Evolutionary conservation across 2,329 filamentous ascomycete genomes (phyloP).

Genomic region (Beauveria brongniartii): DNA sequence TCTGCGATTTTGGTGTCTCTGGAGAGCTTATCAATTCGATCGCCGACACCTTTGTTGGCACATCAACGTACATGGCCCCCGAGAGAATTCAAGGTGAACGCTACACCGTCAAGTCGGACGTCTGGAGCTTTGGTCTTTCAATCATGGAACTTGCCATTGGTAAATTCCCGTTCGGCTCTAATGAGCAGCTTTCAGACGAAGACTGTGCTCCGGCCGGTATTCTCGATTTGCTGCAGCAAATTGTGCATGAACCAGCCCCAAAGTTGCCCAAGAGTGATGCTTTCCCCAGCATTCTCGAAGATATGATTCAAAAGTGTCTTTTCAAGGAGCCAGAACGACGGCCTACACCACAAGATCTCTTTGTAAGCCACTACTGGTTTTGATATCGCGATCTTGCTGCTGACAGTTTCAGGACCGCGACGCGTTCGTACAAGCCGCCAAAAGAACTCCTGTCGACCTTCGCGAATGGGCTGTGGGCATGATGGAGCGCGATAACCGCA

Average conservation of each 20-base stretch:
- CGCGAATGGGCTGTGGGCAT: slow-evolving; percentile 88
- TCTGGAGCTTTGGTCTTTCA: slow-evolving; percentile 93
- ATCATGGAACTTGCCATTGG: slow-evolving; percentile 98
- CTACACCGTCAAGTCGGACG: slow-evolving; percentile 96
- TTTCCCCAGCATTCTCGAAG: slow-evolving; percentile 88
- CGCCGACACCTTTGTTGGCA: slow-evolving; percentile 95
- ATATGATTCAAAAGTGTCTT: slow-evolving; percentile 95
- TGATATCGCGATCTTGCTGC: background rate
- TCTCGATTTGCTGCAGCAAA: slow-evolving; percentile 89
- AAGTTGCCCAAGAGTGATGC: slow-evolving; percentile 94
- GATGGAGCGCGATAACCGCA: slow-evolving; percentile 92
- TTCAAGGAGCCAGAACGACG: slow-evolving; percentile 82
- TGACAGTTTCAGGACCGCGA: slow-evolving; percentile 63
- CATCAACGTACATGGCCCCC: slow-evolving; percentile 98
- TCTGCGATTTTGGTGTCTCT: slow-evolving; percentile 98
- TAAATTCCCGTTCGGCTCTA: slow-evolving; percentile 86
- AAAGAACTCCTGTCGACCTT: slow-evolving; percentile 89
- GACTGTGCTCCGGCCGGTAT: slow-evolving; percentile 88
- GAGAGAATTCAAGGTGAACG: slow-evolving; percentile 95
- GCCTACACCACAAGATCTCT: slow-evolving; percentile 88
- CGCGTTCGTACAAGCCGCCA: slow-evolving; percentile 90
- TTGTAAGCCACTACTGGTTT: slow-evolving; percentile 48
- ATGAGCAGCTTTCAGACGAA: slow-evolving; percentile 60
- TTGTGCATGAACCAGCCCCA: slow-evolving; percentile 91
- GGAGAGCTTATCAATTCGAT: slow-evolving; percentile 97